phyloP scores from a whole-genome alignment of 257 asterid species.

The Hygrophila difformis region DNA sequence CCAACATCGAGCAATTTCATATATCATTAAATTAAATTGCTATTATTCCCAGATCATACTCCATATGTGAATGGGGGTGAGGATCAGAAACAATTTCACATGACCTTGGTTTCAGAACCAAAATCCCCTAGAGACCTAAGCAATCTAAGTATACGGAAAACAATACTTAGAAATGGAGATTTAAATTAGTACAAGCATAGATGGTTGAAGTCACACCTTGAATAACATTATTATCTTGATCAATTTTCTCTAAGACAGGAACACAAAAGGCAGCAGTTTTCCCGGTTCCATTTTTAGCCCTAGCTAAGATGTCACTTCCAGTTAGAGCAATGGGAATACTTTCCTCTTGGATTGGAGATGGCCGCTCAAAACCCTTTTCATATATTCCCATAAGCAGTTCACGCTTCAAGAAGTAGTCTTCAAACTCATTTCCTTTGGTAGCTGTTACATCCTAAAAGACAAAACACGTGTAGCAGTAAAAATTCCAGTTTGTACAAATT shows the following conservation, averaged over 20 bases:
- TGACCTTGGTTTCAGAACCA: too few species aligned
- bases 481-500: neutral
- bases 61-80: too few species aligned
- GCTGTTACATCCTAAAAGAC: slow-evolving; percentile 69
- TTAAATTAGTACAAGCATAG: too few species aligned
- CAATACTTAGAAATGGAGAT: too few species aligned
- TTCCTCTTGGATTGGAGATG: slow-evolving; percentile 83
- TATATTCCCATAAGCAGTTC: slow-evolving; percentile 84
- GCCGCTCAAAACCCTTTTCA: slow-evolving; percentile 80
- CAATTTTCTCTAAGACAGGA: slow-evolving; percentile 77
- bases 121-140: too few species aligned
- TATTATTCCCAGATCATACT: too few species aligned
- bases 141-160: too few species aligned
- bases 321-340: slow-evolving; percentile 78
- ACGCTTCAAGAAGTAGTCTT: slow-evolving; percentile 78
- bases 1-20: slow-evolving; percentile 2
- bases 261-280: slow-evolving; percentile 83
- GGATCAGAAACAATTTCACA: too few species aligned
- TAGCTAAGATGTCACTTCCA: slow-evolving; percentile 72
- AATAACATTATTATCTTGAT: slow-evolving; percentile 50
- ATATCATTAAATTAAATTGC: slow-evolving; percentile 9
- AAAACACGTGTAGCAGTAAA: slow-evolving; percentile 13
- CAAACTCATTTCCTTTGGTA: slow-evolving; percentile 81
- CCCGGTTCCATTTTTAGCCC: slow-evolving; percentile 87
- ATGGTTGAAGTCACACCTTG: slow-evolving; percentile 40